phyloP scores from a whole-genome alignment of 164 flowering plant species.

The Vitis riparia region DNA sequence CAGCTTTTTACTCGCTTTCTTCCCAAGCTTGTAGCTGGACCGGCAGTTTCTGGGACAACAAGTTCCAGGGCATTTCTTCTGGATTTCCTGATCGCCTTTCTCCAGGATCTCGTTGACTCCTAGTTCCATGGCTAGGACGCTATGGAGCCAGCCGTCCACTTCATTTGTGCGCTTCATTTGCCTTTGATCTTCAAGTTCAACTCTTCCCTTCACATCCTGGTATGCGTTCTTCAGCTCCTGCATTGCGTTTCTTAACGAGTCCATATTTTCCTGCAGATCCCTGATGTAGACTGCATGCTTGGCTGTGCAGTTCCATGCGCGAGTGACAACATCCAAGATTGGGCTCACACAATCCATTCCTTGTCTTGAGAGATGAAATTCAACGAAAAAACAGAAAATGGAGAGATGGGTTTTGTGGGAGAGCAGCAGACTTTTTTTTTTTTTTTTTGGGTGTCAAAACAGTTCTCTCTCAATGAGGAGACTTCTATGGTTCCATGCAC shows the following conservation, averaged over 20 bases:
- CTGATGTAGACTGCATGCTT: background rate
- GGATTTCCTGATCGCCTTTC: background rate
- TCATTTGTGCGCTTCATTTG: conserved; percentile 1
- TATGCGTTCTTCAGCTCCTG: conserved; percentile 2
- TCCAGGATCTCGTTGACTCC: conserved; percentile 1
- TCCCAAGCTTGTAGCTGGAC: conserved; percentile 22
- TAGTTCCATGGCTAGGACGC: background rate
- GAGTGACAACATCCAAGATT: too few species aligned
- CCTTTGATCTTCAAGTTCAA: conserved; percentile 3
- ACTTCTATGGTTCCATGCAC: too few species aligned
- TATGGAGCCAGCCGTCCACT: conserved; percentile 17
- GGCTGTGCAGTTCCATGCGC: conserved; percentile 8
- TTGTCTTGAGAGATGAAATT: too few species aligned
- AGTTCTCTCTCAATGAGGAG: too few species aligned
- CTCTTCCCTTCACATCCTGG: conserved; percentile 8
- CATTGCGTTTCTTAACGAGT: background rate
- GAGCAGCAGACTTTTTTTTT: too few species aligned
- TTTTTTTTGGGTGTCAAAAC: too few species aligned
- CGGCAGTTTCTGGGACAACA: conserved; percentile 11
- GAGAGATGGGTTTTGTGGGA: too few species aligned
- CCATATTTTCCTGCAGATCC: background rate
- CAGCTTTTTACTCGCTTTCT: conserved; percentile 2
- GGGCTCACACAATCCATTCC: too few species aligned
- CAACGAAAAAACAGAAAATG: background rate
- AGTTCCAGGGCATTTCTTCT: conserved; percentile 1